Evolutionary conservation across 2,329 filamentous ascomycete genomes (phyloP), one percentile per base, ranked within the genome.

Genomic region (Exophiala alcalophila): DNA sequence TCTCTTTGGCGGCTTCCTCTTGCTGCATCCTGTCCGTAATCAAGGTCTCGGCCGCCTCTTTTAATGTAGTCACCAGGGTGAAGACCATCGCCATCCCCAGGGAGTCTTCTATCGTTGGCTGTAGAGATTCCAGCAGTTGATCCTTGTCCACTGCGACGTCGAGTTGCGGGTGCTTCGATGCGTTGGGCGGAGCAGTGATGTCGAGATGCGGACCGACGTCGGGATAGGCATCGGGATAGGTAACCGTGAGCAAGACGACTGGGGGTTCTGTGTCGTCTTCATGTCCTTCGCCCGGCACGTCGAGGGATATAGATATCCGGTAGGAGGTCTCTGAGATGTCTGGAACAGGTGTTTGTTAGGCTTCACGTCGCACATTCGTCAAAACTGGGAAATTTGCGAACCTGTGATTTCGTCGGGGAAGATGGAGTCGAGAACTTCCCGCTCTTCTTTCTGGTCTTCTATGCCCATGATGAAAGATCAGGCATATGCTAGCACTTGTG

Each of bases 1-100:
- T 60, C 34, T 81, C 78, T 36, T 66, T 68, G 36, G 68, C 57
- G 1, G 71, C 74, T 54, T 78, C 68, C 11, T 73, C 77, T 6
- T 73, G 84, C 44, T 80, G 78, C 59, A 81, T 79, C 31, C 92
- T 81, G 50, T 88, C 81, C 11, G 75, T 67, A 54, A 97, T 81
- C 45, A 98, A 76, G 56, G 82, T 76, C 70, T 98, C 92, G n/a
- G 90, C 91, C 37, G 78, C 76, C 46, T 98, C 92, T 63, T 96
- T 97, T 47, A 98, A 70, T 0, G 84, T 80, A 10, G 85, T 87
- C 40, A 94, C 84, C 16, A 98, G 71, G 0, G 91, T 88, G 67
- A 97, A 98, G 1, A 98, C 72, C 92, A 98, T 98, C 41, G 89
- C 86, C 84, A 97, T 97, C 50, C 92, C 92, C 47, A 97, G 69